Base-by-base conservation (phyloP, 306 rosid genomes). In the Prunus persica region DNA sequence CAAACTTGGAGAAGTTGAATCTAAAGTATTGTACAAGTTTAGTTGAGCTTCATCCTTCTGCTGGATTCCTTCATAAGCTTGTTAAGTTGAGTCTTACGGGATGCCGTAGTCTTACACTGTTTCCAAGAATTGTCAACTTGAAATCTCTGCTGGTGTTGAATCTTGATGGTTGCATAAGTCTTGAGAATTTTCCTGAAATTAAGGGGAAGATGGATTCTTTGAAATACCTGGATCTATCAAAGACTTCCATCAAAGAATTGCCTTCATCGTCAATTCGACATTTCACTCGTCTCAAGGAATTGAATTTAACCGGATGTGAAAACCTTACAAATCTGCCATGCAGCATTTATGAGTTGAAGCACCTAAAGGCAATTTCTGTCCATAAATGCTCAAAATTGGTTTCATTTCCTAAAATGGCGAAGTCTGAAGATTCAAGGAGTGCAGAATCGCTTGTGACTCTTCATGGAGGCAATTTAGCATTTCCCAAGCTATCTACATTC, bases 121-220 rank as follows among this genome's bases (percentile, higher is more conserved):
- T 22, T 22, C 22, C 22, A 22, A 22, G 22, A 22, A 22, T 22
- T 22, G 22, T 22, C 22, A 22, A 22, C 22, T 22, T 22, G 22
- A 22, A 22, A 22, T 22, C 22, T 22, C 22, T 22, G 22, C 22
- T 28, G 19, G 0, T 0, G 4, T 20, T 65, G 43, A 8, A 9
- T 19, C 47, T 65, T 1, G 0, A 22, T 0, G 0, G 0, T 10
- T 34, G 25, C 27, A 18, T 1, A 2, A 34, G 49, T 20, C 69
- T 65, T 3, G 25, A 19, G 49, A 65, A 65, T 19, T 65, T 65
- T 16, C 69, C 69, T 18, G 25, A 65, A 38, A 38, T 38, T 34
- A 0, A 34, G 25, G 69, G 50, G 15, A 45, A 18, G 47, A 65
- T 65, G 69, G 43, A 65, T 19, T 65, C 25, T 10, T 65, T 65